Conservation (phyloP, 352 stramenopile species). For the Pythium pyrilobum region DNA sequence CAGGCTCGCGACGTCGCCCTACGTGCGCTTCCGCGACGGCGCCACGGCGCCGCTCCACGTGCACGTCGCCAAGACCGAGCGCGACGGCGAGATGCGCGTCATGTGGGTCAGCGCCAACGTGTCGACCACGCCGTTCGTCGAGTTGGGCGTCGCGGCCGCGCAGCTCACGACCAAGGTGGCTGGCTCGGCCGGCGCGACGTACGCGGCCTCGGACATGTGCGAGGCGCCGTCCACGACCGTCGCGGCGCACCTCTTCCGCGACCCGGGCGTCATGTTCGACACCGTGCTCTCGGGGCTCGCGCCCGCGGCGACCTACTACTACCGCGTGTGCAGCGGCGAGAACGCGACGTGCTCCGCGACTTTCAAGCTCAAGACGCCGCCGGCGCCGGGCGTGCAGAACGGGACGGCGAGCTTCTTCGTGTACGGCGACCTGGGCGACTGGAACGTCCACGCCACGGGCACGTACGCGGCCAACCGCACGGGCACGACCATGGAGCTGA, state of each 20-base stretch:
- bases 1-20: constrained; percentile 5
- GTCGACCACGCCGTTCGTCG: constrained; percentile 1
- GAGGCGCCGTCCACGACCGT: background rate
- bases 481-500: constrained; percentile 30
- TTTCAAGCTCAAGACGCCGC: constrained; percentile 19
- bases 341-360: background rate
- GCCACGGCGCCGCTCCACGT: constrained; percentile 29
- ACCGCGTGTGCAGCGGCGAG: background rate
- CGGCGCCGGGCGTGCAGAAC: constrained; percentile 13
- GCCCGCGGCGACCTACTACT: constrained; percentile 3
- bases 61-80: constrained; percentile 25
- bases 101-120: constrained; percentile 19
- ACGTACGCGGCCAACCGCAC: constrained; percentile 10
- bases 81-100: constrained; percentile 18
- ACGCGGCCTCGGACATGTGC: constrained; percentile 9
- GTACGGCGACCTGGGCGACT: constrained; percentile 68
- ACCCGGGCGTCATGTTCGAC: constrained; percentile 1
- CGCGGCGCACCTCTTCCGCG: background rate
- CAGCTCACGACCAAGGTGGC: background rate
- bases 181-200: background rate
- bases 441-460: constrained; percentile 17
- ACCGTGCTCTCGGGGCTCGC: background rate
- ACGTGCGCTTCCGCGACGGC: constrained; percentile 23
- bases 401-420: constrained; percentile 46
- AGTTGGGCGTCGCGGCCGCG: background rate